Evolutionary conservation across 2,329 filamentous ascomycete genomes (phyloP).

Genomic region (Verticillium klebahnii): DNA sequence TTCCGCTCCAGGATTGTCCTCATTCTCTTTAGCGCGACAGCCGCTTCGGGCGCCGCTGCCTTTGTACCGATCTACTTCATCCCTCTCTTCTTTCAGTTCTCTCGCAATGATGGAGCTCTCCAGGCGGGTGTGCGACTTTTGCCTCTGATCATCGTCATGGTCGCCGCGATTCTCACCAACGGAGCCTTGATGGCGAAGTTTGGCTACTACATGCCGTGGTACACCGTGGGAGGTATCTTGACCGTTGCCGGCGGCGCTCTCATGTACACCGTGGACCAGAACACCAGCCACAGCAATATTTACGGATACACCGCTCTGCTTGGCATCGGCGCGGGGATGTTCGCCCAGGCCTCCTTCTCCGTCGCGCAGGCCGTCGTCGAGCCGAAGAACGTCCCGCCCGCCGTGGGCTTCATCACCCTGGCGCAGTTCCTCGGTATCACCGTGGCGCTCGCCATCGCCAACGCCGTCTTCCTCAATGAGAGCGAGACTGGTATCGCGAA

Average conservation of each 20-base stretch:
- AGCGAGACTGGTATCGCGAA: background rate
- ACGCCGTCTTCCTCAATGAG: conserved; percentile 13
- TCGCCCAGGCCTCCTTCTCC: conserved; percentile 26
- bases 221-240: conserved; percentile 26
- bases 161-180: conserved; percentile 23
- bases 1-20: conserved; percentile 29
- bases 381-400: conserved; percentile 20
- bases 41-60: conserved; percentile 1
- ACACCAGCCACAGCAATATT: conserved; percentile 16
- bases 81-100: conserved; percentile 46
- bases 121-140: conserved; percentile 33
- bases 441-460: background rate
- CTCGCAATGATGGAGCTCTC: conserved; percentile 31
- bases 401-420: conserved; percentile 29
- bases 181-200: conserved; percentile 27
- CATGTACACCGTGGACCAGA: conserved; percentile 14
- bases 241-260: conserved; percentile 26
- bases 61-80: conserved; percentile 40
- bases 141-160: conserved; percentile 32
- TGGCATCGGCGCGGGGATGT: conserved; percentile 32
- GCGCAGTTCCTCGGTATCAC: conserved; percentile 6
- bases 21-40: conserved; percentile 35
- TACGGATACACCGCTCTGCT: conserved; percentile 33
- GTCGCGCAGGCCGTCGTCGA: conserved; percentile 26
- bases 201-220: conserved; percentile 35